These are phyloP conservation scores for Calophaca sinica DNA, from an alignment of 306 rosid species.

Conservation along the genomic window DNA sequence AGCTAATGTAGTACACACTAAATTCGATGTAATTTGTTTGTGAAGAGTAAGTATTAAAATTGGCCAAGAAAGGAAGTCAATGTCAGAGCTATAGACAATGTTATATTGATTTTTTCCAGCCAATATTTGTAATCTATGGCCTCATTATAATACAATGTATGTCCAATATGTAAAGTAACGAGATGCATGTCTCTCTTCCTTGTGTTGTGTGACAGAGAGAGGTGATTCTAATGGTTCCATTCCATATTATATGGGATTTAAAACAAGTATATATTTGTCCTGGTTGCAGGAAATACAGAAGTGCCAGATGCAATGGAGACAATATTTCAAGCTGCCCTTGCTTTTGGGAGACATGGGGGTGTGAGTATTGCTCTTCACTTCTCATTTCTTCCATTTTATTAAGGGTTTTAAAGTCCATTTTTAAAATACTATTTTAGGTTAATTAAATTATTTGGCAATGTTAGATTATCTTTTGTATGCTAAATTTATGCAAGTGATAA, in stretches of 20 bases:
- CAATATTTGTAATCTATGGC: slow-evolving; percentile 20
- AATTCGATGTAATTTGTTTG: not conserved
- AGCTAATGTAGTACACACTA: slow-evolving; percentile 5
- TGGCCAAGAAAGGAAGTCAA: slow-evolving; percentile 5
- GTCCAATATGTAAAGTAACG: not conserved
- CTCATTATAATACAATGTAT: slow-evolving; percentile 13
- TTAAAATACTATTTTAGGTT: slow-evolving; percentile 24
- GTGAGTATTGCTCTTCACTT: slow-evolving; percentile 62
- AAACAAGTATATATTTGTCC: slow-evolving; percentile 28
- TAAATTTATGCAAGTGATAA: slow-evolving; percentile 2
- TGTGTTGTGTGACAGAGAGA: not conserved
- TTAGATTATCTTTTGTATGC: slow-evolving; percentile 22
- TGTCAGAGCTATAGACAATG: slow-evolving; percentile 13
- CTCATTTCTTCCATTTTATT: slow-evolving; percentile 40
- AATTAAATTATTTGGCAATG: slow-evolving; percentile 27
- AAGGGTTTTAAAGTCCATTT: slow-evolving; percentile 6
- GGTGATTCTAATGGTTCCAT: slow-evolving; percentile 31
- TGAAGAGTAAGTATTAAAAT: not conserved
- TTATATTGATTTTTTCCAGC: slow-evolving; percentile 16
- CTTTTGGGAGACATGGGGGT: slow-evolving; percentile 89
- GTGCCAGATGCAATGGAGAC: slow-evolving; percentile 99
- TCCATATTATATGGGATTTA: slow-evolving; percentile 18
- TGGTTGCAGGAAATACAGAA: slow-evolving; percentile 78
- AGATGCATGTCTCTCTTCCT: not conserved
- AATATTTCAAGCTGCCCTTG: slow-evolving; percentile 93